These are phyloP conservation scores for Fusarium nisikadoi DNA, from an alignment of 2,329 filamentous ascomycete genomes.

Conservation along the genomic window DNA sequence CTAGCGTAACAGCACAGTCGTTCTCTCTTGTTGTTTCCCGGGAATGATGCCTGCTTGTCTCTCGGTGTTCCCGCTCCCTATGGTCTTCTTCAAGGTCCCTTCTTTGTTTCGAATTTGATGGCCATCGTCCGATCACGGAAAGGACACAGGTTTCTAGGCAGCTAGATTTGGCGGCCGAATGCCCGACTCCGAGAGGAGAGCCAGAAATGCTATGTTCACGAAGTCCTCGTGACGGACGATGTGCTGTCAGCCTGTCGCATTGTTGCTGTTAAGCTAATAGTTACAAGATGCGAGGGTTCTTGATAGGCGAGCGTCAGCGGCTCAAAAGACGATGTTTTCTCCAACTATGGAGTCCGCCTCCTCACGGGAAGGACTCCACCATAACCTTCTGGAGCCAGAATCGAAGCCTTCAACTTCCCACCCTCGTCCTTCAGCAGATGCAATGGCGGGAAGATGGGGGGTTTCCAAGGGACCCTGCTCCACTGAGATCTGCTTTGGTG, in stretches of 20 bases:
- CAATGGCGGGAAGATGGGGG: slow-evolving; percentile 46
- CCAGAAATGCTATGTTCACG: not conserved
- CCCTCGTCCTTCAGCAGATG: slow-evolving; percentile 41
- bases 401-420: slow-evolving; percentile 44
- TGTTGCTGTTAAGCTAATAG: slow-evolving; percentile 12
- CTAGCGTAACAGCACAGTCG: slow-evolving; percentile 13
- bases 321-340: slow-evolving; percentile 41
- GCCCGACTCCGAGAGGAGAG: slow-evolving; percentile 4
- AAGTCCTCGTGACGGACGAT: not conserved
- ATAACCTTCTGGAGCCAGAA: slow-evolving; percentile 45
- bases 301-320: slow-evolving; percentile 41
- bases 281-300: slow-evolving; percentile 23
- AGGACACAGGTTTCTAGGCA: slow-evolving; percentile 17
- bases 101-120: slow-evolving; percentile 33
- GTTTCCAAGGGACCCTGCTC: slow-evolving; percentile 42
- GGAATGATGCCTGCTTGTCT: slow-evolving; percentile 43
- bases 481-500: slow-evolving; percentile 45
- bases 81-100: slow-evolving; percentile 32
- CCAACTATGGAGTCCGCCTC: slow-evolving; percentile 44
- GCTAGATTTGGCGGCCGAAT: slow-evolving; percentile 10
- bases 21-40: slow-evolving; percentile 33
- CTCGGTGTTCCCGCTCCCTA: slow-evolving; percentile 44
- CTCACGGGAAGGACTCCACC: slow-evolving; percentile 45
- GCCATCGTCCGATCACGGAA: slow-evolving; percentile 39
- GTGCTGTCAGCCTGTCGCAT: not conserved